Evolutionary conservation across 73 alveolate genomes (phyloP).

Genomic region (Paramecium bursaria): DNA sequence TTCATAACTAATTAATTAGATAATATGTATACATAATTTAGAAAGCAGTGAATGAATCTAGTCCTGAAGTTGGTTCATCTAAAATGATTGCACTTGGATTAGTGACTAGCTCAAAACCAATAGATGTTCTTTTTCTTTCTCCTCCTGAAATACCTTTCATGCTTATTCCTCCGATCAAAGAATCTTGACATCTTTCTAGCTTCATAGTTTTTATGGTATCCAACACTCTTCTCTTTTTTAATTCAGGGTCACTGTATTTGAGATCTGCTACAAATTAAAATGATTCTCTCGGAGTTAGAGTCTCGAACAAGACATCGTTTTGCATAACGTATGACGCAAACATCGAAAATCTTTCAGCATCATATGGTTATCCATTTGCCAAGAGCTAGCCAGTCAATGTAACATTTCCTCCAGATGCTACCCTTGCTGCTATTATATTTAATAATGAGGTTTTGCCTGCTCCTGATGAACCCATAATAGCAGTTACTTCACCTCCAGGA

Average conservation of each 20-base stretch:
- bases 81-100: conserved; percentile 72
- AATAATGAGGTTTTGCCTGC: conserved; percentile 73
- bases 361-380: conserved; percentile 48
- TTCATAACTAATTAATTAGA: not conserved
- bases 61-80: conserved; percentile 79
- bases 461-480: conserved; percentile 72
- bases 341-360: conserved; percentile 71
- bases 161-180: conserved; percentile 61
- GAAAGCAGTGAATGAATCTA: conserved; percentile 74
- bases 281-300: conserved; percentile 65
- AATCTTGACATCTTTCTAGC: conserved; percentile 58
- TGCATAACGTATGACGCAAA: conserved; percentile 88
- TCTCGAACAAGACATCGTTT: conserved; percentile 66
- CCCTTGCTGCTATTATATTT: conserved; percentile 63
- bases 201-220: conserved; percentile 61
- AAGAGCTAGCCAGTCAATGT: conserved; percentile 46
- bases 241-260: conserved; percentile 55
- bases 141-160: conserved; percentile 73
- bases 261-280: conserved; percentile 72
- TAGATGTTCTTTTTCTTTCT: conserved; percentile 73
- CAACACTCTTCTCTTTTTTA: not conserved
- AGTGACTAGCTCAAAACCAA: conserved; percentile 74
- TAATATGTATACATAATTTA: conserved; percentile 35
- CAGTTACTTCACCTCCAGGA: conserved; percentile 64
- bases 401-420: not conserved